These are phyloP conservation scores for Cucurbita moschata DNA, from an alignment of 306 rosid genomes.

Conservation along the genomic window DNA sequence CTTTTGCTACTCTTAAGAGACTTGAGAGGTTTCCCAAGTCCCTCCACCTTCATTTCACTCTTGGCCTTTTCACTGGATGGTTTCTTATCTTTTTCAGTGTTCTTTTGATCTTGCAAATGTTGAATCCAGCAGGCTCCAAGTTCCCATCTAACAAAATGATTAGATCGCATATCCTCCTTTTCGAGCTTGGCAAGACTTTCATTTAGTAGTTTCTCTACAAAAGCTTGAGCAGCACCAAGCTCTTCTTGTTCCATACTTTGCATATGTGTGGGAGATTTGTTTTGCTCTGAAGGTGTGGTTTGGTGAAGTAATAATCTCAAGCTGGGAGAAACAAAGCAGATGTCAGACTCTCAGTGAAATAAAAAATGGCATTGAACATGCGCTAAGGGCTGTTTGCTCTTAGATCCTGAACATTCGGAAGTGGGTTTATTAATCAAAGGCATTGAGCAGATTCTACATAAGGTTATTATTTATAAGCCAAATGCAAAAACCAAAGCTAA, in stretches of 20 bases:
- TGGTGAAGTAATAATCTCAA: slow-evolving; percentile 78
- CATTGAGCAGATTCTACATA: not conserved
- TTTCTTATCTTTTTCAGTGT: slow-evolving; percentile 70
- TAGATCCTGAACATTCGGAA: too few relatives aligned
- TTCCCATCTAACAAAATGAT: slow-evolving; percentile 84
- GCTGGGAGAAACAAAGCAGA: slow-evolving; percentile 31
- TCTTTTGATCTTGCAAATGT: slow-evolving; percentile 93
- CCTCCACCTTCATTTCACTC: slow-evolving; percentile 92
- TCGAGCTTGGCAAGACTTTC: slow-evolving; percentile 66
- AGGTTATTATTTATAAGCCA: not conserved
- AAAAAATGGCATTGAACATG: not conserved
- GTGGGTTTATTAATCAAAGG: not conserved
- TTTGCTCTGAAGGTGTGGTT: slow-evolving; percentile 40
- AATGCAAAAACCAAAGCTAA: not conserved
- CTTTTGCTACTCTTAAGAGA: slow-evolving; percentile 77
- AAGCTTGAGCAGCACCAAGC: slow-evolving; percentile 33
- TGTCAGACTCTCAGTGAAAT: slow-evolving; percentile 6
- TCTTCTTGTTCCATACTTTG: slow-evolving; percentile 47
- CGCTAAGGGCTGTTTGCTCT: too few relatives aligned
- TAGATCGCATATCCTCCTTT: slow-evolving; percentile 42
- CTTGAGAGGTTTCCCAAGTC: slow-evolving; percentile 86
- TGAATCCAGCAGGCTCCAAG: slow-evolving; percentile 99
- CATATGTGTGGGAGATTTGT: slow-evolving; percentile 24
- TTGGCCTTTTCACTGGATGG: slow-evolving; percentile 45
- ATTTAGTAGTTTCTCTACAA: slow-evolving; percentile 55